These are phyloP conservation scores for Eucalyptus polyanthemos DNA, from an alignment of 345 rosid species.

Conservation along the genomic window DNA sequence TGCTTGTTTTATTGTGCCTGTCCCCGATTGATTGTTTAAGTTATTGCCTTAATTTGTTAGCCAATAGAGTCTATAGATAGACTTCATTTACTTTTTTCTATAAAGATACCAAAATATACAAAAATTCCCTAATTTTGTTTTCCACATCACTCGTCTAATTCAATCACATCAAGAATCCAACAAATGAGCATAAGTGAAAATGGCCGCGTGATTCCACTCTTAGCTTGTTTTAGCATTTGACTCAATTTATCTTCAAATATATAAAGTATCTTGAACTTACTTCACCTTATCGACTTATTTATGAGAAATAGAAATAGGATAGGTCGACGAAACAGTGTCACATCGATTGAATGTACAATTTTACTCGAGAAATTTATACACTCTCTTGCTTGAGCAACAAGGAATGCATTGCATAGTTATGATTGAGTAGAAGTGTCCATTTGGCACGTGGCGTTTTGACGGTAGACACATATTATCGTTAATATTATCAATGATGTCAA, in stretches of 20 bases:
- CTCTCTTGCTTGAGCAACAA: rapidly evolving
- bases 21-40: neutral
- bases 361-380: neutral
- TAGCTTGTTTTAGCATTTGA: neutral
- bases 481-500: too few species aligned
- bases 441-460: rapidly evolving
- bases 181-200: neutral
- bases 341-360: too few species aligned
- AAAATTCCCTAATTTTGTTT: rapidly evolving
- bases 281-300: neutral
- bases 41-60: neutral
- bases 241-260: neutral
- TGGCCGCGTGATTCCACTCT: rapidly evolving
- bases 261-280: neutral
- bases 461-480: rapidly evolving
- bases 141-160: neutral
- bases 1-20: neutral
- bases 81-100: neutral
- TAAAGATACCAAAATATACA: rapidly evolving
- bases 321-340: rapidly evolving
- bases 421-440: neutral
- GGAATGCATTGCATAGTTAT: neutral
- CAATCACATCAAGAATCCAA: neutral
- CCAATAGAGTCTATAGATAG: neutral
- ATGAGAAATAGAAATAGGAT: neutral